A percentile compares a stretch with the other conserved stretches of the same genome.
Evolutionary conservation across 345 rosid species (phyloP).

Genomic region (Gossypium anomalum): DNA sequence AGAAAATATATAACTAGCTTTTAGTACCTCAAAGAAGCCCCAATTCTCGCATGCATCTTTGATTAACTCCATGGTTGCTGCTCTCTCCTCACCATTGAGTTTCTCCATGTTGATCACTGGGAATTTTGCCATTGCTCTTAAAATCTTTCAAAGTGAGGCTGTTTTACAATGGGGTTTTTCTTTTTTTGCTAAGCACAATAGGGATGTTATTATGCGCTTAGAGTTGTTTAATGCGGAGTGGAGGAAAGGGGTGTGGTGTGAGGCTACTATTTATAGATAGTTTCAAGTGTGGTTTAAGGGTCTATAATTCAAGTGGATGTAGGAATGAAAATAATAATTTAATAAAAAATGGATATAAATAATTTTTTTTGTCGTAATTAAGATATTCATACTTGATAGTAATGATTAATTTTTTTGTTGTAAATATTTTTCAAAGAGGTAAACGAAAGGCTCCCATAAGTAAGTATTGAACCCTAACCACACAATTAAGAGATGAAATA

Average conservation of each 20-base stretch:
- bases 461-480: too few relatives aligned
- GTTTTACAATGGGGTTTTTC: not conserved
- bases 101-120: conserved; percentile 43
- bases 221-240: conserved; percentile 7
- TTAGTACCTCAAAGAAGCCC: conserved; percentile 29
- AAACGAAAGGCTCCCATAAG: too few relatives aligned
- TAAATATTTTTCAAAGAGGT: too few relatives aligned
- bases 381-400: too few relatives aligned
- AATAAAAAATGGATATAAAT: too few relatives aligned
- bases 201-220: not conserved
- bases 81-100: conserved; percentile 53
- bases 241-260: not conserved
- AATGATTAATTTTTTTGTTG: too few relatives aligned
- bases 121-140: conserved; percentile 49
- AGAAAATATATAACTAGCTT: not conserved
- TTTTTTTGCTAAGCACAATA: too few relatives aligned
- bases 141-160: not conserved
- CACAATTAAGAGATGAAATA: too few relatives aligned
- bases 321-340: too few relatives aligned
- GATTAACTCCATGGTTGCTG: conserved; percentile 58
- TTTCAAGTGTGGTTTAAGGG: not conserved
- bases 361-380: too few relatives aligned
- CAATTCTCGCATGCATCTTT: conserved; percentile 63
- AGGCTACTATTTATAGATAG: conserved; percentile 32
- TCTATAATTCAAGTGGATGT: not conserved